phyloP scores from a whole-genome alignment of 1,284 basidiomycete genomes.

The Athelia sp. region DNA sequence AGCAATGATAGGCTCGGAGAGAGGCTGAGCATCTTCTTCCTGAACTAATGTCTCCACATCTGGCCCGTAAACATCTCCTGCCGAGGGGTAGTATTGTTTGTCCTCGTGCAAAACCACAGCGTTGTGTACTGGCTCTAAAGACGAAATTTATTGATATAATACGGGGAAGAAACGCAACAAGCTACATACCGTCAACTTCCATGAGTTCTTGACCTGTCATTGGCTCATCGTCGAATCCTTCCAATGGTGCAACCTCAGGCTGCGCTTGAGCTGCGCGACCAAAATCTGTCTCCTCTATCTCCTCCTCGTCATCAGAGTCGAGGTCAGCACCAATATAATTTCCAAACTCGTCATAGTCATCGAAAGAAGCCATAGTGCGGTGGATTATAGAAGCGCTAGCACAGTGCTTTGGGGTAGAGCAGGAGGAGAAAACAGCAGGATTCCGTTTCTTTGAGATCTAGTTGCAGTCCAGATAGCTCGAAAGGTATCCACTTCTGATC shows the following conservation, averaged over 20 bases:
- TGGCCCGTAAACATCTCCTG: conserved; percentile 87
- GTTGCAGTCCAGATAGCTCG: too few relatives aligned
- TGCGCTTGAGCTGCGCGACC: conserved; percentile 29
- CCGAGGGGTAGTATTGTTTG: conserved; percentile 97
- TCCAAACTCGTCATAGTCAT: conserved; percentile 89
- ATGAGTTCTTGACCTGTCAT: conserved; percentile 59
- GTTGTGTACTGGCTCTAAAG: conserved; percentile 69
- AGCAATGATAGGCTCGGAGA: conserved; percentile 93
- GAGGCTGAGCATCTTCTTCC: conserved; percentile 95
- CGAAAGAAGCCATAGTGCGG: conserved; percentile 66
- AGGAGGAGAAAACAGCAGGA: too few relatives aligned
- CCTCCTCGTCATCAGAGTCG: conserved; percentile 82
- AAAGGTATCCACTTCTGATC: too few relatives aligned
- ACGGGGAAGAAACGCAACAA: not conserved
- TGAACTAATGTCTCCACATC: conserved; percentile 97
- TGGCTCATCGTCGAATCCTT: conserved; percentile 72
- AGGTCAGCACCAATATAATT: conserved; percentile 95
- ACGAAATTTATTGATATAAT: not conserved
- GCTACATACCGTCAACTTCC: conserved; percentile 72
- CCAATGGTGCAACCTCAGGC: conserved; percentile 48
- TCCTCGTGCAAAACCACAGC: conserved; percentile 95
- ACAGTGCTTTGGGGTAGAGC: too few relatives aligned
- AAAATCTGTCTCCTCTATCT: conserved; percentile 46
- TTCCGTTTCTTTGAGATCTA: too few relatives aligned
- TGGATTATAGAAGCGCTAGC: conserved; percentile 2